These are phyloP conservation scores for Neoboletus brunneissimus DNA, from an alignment of 768 basidiomycete species.

Conservation along the genomic window DNA sequence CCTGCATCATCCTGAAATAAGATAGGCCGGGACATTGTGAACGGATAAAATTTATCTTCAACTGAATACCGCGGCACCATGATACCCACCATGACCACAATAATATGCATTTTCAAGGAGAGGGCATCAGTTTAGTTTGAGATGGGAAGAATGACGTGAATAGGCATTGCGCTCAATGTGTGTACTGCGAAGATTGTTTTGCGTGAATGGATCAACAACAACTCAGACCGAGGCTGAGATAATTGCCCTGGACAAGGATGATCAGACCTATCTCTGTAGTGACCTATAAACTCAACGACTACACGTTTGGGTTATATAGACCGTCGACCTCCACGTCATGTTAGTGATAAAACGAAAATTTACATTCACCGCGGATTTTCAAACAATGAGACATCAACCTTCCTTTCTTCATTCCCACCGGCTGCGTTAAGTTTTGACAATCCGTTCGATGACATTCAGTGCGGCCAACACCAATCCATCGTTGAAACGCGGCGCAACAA, in stretches of 20 bases:
- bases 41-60: background rate
- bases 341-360: background rate
- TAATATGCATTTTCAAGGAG: background rate
- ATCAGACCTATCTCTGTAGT: too few species aligned
- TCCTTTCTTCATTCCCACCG: background rate
- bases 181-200: background rate
- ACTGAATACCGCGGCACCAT: background rate
- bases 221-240: background rate
- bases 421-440: slow-evolving; percentile 15
- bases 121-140: background rate
- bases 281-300: too few species aligned
- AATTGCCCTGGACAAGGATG: too few species aligned
- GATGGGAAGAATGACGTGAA: background rate
- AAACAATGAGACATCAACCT: background rate
- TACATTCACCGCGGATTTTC: background rate
- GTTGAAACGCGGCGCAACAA: slow-evolving; percentile 25
- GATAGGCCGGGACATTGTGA: background rate
- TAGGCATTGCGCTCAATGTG: too few species aligned
- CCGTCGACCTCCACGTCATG: background rate
- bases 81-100: background rate
- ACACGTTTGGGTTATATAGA: too few species aligned
- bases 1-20: background rate
- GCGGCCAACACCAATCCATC: slow-evolving; percentile 30
- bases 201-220: background rate
- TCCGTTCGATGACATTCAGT: slow-evolving; percentile 23